These are phyloP conservation scores for Aspergillus campestris DNA, from an alignment of 495 filamentous ascomycete genomes.

Conservation along the genomic window DNA sequence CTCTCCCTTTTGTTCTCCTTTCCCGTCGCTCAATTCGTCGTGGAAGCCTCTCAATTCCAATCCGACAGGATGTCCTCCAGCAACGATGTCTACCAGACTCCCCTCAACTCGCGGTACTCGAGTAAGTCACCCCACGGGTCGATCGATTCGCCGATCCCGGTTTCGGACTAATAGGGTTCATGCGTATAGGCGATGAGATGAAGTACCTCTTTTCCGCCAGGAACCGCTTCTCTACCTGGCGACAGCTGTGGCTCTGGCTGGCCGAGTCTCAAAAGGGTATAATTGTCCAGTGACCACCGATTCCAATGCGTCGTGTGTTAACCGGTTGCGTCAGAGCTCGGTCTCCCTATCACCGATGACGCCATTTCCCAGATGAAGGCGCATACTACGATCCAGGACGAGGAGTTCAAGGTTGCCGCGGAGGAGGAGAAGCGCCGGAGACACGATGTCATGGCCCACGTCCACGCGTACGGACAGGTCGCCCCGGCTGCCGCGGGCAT, in stretches of 20 bases:
- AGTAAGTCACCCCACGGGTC: constrained; percentile 34
- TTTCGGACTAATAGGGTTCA: constrained; percentile 14
- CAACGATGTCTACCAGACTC: constrained; percentile 64
- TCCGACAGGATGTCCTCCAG: constrained; percentile 46
- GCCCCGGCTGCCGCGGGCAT: constrained; percentile 80
- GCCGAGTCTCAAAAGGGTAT: constrained; percentile 72
- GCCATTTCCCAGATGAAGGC: constrained; percentile 68
- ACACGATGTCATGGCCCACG: constrained; percentile 66
- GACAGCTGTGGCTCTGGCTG: constrained; percentile 73
- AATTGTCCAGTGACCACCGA: constrained; percentile 2
- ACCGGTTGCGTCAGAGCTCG: constrained; percentile 34
- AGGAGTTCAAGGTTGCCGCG: constrained; percentile 66
- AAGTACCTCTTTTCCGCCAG: constrained; percentile 60
- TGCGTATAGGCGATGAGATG: constrained; percentile 38
- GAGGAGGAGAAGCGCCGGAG: constrained; percentile 73
- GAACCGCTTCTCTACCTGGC: constrained; percentile 66
- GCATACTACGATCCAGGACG: constrained; percentile 64
- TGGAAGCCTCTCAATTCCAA: constrained; percentile 10
- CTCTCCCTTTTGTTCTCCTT: constrained; percentile 5
- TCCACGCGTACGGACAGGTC: constrained; percentile 61
- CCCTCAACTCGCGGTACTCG: constrained; percentile 65
- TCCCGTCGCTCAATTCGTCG: constrained; percentile 20
- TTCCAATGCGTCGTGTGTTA: constrained; percentile 15
- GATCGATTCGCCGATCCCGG: neutral
- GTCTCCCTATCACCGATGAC: constrained; percentile 54